phyloP scores from a whole-genome alignment of 1,284 basidiomycete species.

The Phellinidium pouzarii region DNA sequence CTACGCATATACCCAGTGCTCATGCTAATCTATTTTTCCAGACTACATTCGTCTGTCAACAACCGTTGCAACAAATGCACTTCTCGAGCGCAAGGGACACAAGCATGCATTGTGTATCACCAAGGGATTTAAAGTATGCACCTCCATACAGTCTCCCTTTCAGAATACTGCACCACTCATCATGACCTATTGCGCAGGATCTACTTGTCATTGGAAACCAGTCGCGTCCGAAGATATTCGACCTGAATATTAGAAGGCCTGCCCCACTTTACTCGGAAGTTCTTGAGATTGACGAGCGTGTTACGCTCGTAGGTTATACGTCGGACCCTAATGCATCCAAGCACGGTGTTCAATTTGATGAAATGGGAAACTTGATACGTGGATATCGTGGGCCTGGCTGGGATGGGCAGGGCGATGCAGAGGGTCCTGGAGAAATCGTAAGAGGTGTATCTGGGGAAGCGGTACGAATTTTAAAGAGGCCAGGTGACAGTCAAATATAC shows the following conservation, averaged over 20 bases:
- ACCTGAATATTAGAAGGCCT: constrained; percentile 78
- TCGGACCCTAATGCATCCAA: constrained; percentile 78
- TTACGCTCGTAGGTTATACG: constrained; percentile 90
- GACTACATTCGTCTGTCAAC: constrained; percentile 92
- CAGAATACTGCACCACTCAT: constrained; percentile 25
- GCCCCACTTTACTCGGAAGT: constrained; percentile 76
- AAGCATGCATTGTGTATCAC: constrained; percentile 91
- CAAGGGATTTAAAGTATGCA: constrained; percentile 65
- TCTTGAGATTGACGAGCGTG: constrained; percentile 89
- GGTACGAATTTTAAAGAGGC: constrained; percentile 76
- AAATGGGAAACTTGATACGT: constrained; percentile 55
- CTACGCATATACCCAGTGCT: constrained; percentile 3
- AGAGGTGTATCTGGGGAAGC: constrained; percentile 87
- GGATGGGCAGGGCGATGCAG: constrained; percentile 59
- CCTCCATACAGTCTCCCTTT: background rate
- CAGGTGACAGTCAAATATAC: constrained; percentile 39
- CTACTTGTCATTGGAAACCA: constrained; percentile 91
- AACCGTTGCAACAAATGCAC: constrained; percentile 94
- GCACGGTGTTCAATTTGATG: constrained; percentile 70
- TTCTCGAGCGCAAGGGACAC: constrained; percentile 91
- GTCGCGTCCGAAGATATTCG: constrained; percentile 84
- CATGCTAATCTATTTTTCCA: constrained; percentile 26
- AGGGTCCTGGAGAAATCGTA: constrained; percentile 76
- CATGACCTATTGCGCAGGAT: constrained; percentile 38
- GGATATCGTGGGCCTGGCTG: constrained; percentile 72